Conservation (phyloP, 495 filamentous ascomycete species). For the Podospora fimiseda region DNA sequence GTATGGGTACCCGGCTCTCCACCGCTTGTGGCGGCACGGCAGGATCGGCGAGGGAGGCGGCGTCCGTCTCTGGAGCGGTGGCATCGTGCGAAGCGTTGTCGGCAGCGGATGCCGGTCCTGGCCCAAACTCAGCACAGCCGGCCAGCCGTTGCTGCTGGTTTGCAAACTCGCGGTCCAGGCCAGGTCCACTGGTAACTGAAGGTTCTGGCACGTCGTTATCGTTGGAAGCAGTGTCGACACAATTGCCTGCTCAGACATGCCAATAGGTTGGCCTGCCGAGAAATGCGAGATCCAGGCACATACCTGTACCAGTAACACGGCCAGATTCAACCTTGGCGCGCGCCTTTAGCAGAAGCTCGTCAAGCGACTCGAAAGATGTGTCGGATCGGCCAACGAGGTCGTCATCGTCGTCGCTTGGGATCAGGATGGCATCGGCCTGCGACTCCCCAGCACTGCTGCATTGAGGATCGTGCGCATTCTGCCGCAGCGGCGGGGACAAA, state of each 20-base stretch:
- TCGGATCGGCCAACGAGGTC: too few relatives aligned
- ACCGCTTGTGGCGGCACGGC: constrained; percentile 4
- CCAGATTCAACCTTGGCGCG: constrained; percentile 12
- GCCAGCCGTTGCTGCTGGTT: too few relatives aligned
- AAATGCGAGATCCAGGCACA: constrained; percentile 18
- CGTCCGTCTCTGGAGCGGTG: constrained; percentile 8
- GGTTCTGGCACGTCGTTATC: constrained; percentile 15
- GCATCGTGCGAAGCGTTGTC: too few relatives aligned
- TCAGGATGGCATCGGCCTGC: too few relatives aligned
- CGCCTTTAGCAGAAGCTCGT: constrained; percentile 10
- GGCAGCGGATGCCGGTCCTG: too few relatives aligned
- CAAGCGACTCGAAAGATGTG: constrained; percentile 15
- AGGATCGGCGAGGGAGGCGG: constrained; percentile 12
- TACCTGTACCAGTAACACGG: constrained; percentile 18
- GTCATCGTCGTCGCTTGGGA: too few relatives aligned
- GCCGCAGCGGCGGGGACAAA: too few relatives aligned
- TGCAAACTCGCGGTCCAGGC: constrained; percentile 11
- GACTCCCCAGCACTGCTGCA: too few relatives aligned
- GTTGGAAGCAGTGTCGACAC: constrained; percentile 13
- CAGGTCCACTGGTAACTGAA: constrained; percentile 13
- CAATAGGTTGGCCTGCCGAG: constrained; percentile 9
- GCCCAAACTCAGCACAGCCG: too few relatives aligned
- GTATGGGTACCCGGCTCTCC: constrained; percentile 8
- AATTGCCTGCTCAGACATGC: constrained; percentile 17
- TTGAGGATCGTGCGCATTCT: too few relatives aligned